These are phyloP conservation scores for Corniculantispora saksenae DNA, from an alignment of 2,329 filamentous ascomycete species.

Conservation along the genomic window DNA sequence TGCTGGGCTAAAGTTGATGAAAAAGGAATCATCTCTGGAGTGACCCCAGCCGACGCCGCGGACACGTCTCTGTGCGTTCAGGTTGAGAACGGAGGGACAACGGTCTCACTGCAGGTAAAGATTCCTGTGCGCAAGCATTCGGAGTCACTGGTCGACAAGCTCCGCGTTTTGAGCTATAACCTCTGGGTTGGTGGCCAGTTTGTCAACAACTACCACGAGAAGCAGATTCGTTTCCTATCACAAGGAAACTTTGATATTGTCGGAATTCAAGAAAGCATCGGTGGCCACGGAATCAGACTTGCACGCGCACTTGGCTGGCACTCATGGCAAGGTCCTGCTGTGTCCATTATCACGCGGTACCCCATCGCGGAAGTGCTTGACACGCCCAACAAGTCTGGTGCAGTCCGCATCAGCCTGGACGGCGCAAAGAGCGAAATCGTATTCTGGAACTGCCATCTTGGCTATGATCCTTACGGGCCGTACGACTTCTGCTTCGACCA, in stretches of 20 bases:
- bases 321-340: slow-evolving; percentile 34
- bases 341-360: slow-evolving; percentile 41
- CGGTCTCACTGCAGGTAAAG: slow-evolving; percentile 29
- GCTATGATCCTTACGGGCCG: slow-evolving; percentile 42
- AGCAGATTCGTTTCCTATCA: slow-evolving; percentile 40
- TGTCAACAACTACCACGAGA: slow-evolving; percentile 39
- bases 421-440: slow-evolving; percentile 33
- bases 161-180: slow-evolving; percentile 41
- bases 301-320: slow-evolving; percentile 43
- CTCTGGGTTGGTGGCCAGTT: slow-evolving; percentile 41
- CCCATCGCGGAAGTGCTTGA: slow-evolving; percentile 36
- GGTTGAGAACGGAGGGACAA: slow-evolving; percentile 28
- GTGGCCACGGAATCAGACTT: slow-evolving; percentile 33
- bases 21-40: slow-evolving; percentile 39
- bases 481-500: slow-evolving; percentile 45
- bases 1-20: slow-evolving; percentile 36
- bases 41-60: slow-evolving; percentile 27
- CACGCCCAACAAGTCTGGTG: slow-evolving; percentile 30
- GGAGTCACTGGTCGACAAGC: slow-evolving; percentile 32
- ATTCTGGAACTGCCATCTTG: slow-evolving; percentile 40
- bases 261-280: slow-evolving; percentile 39
- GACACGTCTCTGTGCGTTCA: slow-evolving; percentile 29
- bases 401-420: slow-evolving; percentile 39
- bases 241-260: slow-evolving; percentile 37
- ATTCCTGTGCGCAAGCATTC: slow-evolving; percentile 34